These are phyloP conservation scores for Penicillium sp. DNA, from an alignment of 2,329 filamentous ascomycete genomes.

Conservation along the genomic window DNA sequence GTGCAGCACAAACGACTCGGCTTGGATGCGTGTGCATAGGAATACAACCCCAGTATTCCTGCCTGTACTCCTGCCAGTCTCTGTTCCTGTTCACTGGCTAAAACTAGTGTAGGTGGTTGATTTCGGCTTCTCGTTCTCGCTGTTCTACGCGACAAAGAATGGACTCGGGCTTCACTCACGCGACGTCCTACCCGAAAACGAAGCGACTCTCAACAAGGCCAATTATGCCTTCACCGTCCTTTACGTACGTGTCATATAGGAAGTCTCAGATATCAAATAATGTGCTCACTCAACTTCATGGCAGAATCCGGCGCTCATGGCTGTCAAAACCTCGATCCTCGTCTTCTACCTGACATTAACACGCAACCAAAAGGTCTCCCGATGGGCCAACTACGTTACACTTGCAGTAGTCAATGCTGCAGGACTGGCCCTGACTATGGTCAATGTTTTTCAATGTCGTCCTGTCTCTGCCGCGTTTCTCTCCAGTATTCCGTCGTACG, in stretches of 20 bases:
- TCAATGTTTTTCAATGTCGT: conserved; percentile 83
- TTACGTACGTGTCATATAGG: conserved; percentile 53
- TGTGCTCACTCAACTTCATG: background rate
- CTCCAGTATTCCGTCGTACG: conserved; percentile 44
- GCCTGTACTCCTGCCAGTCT: too few relatives aligned
- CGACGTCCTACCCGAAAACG: conserved; percentile 34
- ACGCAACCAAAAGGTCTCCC: conserved; percentile 72
- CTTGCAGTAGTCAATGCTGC: conserved; percentile 74
- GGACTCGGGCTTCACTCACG: conserved; percentile 45
- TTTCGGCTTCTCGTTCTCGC: conserved; percentile 48
- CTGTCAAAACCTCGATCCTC: conserved; percentile 87
- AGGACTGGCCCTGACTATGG: conserved; percentile 73
- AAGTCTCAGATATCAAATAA: too few relatives aligned
- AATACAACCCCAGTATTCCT: too few relatives aligned
- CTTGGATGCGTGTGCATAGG: conserved; percentile 4
- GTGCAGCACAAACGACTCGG: conserved; percentile 4
- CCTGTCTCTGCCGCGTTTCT: conserved; percentile 70
- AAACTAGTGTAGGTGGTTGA: conserved; percentile 37
- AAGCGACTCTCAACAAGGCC: conserved; percentile 43
- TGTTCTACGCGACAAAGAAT: conserved; percentile 45
- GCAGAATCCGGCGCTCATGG: conserved; percentile 87
- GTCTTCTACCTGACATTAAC: conserved; percentile 85
- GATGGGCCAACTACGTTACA: conserved; percentile 76
- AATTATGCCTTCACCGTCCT: conserved; percentile 61
- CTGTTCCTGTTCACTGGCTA: conserved; percentile 4